Evolutionary conservation across 768 basidiomycete genomes (phyloP).

Genomic region (Lactifluus subvellereus): DNA sequence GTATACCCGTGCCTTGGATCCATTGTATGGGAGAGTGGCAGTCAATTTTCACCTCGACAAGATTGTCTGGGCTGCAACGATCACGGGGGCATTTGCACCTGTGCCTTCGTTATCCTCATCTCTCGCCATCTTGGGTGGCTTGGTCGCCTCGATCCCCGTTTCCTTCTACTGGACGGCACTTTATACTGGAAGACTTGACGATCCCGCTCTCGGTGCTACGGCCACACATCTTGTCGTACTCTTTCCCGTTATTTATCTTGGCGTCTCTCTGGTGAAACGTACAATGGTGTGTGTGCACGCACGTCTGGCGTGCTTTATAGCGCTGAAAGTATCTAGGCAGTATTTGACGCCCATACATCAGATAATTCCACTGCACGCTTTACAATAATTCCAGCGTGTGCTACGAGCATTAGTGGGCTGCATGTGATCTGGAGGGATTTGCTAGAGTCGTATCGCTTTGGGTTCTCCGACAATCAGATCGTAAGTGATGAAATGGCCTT

Average conservation of each 20-base stretch:
- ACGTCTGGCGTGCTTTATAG: background rate
- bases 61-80: constrained; percentile 33
- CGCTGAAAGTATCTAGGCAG: constrained; percentile 9
- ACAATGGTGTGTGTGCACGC: constrained; percentile 34
- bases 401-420: constrained; percentile 20
- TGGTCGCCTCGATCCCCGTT: constrained; percentile 46
- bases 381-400: constrained; percentile 21
- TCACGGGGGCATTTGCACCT: constrained; percentile 33
- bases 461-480: constrained; percentile 23
- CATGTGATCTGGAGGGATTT: constrained; percentile 14
- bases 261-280: constrained; percentile 41
- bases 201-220: constrained; percentile 53
- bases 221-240: constrained; percentile 52
- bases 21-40: constrained; percentile 61
- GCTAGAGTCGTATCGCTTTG: constrained; percentile 7
- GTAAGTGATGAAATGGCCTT: constrained; percentile 11
- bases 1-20: constrained; percentile 59
- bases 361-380: constrained; percentile 18
- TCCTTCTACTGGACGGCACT: constrained; percentile 63
- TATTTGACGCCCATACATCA: constrained; percentile 9
- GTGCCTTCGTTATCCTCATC: constrained; percentile 32
- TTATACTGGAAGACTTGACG: constrained; percentile 48
- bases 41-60: constrained; percentile 45
- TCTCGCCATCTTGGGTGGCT: constrained; percentile 36
- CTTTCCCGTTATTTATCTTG: constrained; percentile 49